These are phyloP conservation scores for Aspergillus terreus DNA, from an alignment of 2,329 filamentous ascomycete genomes.

Conservation along the genomic window DNA sequence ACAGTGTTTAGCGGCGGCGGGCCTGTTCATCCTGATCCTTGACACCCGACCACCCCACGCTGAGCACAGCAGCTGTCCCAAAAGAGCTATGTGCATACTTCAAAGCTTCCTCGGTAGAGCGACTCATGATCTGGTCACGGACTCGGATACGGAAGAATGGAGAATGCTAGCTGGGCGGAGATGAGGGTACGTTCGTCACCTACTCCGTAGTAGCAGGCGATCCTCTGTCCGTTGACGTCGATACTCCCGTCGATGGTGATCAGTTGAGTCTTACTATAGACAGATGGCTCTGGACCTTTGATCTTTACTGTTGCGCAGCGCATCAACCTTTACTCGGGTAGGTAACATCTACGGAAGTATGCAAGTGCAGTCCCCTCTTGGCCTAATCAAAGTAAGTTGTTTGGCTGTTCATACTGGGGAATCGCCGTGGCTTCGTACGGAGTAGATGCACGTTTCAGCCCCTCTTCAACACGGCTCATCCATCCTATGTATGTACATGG, in stretches of 20 bases:
- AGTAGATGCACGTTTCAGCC: not conserved
- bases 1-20: not conserved
- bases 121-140: constrained; percentile 15
- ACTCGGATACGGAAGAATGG: constrained; percentile 5
- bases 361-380: not conserved
- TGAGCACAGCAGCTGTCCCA: constrained; percentile 7
- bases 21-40: constrained; percentile 6
- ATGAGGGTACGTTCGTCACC: not conserved
- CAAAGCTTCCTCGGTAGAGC: constrained; percentile 4
- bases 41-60: constrained; percentile 17
- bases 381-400: not conserved
- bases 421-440: not conserved
- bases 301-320: too few relatives aligned
- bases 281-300: too few relatives aligned
- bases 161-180: not conserved
- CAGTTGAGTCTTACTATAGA: too few relatives aligned
- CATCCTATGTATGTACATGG: too few relatives aligned
- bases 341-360: not conserved
- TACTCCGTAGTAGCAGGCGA: not conserved
- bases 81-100: constrained; percentile 12
- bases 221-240: not conserved
- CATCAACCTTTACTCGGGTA: too few relatives aligned
- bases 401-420: not conserved
- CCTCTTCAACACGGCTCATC: not conserved
- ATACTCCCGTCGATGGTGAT: not conserved